These are phyloP conservation scores for Zelonia costaricensis DNA, from an alignment of 208 protist genomes.

Conservation along the genomic window DNA sequence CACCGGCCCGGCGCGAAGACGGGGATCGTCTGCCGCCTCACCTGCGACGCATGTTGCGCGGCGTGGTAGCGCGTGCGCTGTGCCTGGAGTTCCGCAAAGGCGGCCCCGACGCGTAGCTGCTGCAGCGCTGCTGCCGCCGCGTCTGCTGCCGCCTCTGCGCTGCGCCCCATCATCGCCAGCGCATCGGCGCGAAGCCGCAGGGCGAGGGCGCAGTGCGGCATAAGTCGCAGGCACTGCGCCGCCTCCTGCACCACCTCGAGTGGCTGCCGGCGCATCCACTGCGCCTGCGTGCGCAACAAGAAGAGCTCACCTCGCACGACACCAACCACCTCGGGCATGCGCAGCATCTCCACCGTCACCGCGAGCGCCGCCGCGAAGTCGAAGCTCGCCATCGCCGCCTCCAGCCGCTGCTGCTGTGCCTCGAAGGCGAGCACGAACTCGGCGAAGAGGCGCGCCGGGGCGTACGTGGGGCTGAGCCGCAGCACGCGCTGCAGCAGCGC, in stretches of 20 bases:
- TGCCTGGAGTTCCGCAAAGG: constrained; percentile 39
- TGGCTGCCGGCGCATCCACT: constrained; percentile 33
- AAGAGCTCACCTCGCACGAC: constrained; percentile 46
- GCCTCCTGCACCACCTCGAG: constrained; percentile 66
- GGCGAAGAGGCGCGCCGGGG: constrained; percentile 61
- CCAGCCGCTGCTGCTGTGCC: constrained; percentile 40
- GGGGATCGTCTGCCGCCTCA: constrained; percentile 1
- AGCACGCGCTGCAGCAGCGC: constrained; percentile 69
- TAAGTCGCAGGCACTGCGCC: constrained; percentile 40
- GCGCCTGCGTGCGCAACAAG: constrained; percentile 49
- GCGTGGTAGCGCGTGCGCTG: constrained; percentile 19
- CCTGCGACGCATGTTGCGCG: background rate
- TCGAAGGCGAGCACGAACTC: constrained; percentile 70
- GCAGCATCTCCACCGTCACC: constrained; percentile 45
- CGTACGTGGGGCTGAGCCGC: constrained; percentile 44
- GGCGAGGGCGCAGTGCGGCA: constrained; percentile 43
- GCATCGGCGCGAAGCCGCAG: constrained; percentile 59
- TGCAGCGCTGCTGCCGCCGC: constrained; percentile 34
- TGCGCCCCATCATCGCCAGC: constrained; percentile 25
- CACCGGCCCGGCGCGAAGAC: background rate
- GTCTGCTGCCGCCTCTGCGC: constrained; percentile 52
- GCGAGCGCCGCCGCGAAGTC: constrained; percentile 37
- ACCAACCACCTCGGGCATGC: constrained; percentile 48
- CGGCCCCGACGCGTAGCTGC: constrained; percentile 33
- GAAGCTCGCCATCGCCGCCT: constrained; percentile 23